Evolutionary conservation across 352 stramenopile genomes (phyloP), one percentile per base, ranked within the genome.

Genomic region (Phytopythium vexans): DNA sequence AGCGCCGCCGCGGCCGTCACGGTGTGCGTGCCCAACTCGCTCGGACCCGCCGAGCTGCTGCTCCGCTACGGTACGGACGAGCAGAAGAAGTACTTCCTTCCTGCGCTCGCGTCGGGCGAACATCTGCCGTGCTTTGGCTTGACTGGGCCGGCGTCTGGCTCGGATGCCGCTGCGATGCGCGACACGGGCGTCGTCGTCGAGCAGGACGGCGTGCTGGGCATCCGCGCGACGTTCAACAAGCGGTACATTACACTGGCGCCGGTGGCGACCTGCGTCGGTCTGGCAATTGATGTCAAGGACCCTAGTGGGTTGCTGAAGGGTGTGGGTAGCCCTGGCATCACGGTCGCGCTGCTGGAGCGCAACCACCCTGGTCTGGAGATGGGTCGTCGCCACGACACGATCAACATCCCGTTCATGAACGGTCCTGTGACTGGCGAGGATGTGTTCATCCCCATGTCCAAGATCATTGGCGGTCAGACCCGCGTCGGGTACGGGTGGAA

Each of bases 211-310:
- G 91, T 98, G 38, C 61, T 99, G 27, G 96, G 96, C 38, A 97
- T 99, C 45, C 81, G 92, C 41, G 94, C 95, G 5, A 92, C 82
- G 47, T 99, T 99, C 80, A 98, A 97, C 74, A 99, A 99, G 78
- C 85, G 97, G 52, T 99, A 99, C 84, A 99, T 99, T 68, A 99
- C 97, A 8, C 66, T 99, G 50, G 97, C 97, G 14, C 97, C 97
- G 6, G 95, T 99, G 9, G 97, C 97, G 36, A 97, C 96, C 39
- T 96, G 97, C 60, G 96, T 99, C 8, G 97, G 97, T 33, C 76
- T 99, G 45, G 97, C 95, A 15, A 96, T 99, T 60, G 96, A 98
- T 60, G 77, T 99, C 4, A 93, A 91, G 69, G 96, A 99, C 74
- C 96, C 96, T 5, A 79, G 98, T 36, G 84, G 86, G 39, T 72